Base-by-base conservation (phyloP, 2,329 filamentous ascomycete genomes). In the Scytalidium sp. region DNA sequence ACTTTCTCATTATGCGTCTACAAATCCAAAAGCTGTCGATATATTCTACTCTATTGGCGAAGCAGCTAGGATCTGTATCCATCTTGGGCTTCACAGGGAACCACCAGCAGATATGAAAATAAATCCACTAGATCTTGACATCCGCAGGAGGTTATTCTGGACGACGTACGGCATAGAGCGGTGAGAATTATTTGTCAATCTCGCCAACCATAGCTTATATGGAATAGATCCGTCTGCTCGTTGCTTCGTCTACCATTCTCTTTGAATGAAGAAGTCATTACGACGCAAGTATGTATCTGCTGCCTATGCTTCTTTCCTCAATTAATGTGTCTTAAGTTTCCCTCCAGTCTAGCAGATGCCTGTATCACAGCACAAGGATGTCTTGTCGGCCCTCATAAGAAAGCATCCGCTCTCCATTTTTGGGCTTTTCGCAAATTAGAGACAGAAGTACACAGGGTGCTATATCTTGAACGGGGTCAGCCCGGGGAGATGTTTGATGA, bases 341-440 rank as follows among this genome's bases (percentile, higher is more conserved):
- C 41, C 6, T 21, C 19, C 19, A 43, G 41, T 19, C 17, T 36
- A 36, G 32, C 32, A 36, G 32, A 36, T 36, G 10, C 19, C 21
- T 21, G 41, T 43, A 43, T 49, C 40, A 22, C 45, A 19, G 23
- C 15, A 21, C 43, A 47, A 3, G 39, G 23, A 15, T 36, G 13
- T n/a, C 32, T 36, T n/a, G 17, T n/a, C 32, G 32, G 41, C 21
- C 50, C 32, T 9, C 44, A 49, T 13, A 52, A 46, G 22, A 41
- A 50, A 39, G 44, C 52, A 5, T 55, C 52, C 15, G 54, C 52
- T 19, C 55, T 45, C 19, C 54, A 56, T 20, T 47, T 56, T 41
- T 55, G 52, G 41, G 44, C 45, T 2, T 54, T 51, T 32, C 51
- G 53, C 11, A 49, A 45, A 19, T 43, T 56, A 3, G 53, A 56